Evolutionary conservation across 1,284 basidiomycete species (phyloP), one percentile per base, ranked within the genome.

Genomic region (Mycena citricolor): DNA sequence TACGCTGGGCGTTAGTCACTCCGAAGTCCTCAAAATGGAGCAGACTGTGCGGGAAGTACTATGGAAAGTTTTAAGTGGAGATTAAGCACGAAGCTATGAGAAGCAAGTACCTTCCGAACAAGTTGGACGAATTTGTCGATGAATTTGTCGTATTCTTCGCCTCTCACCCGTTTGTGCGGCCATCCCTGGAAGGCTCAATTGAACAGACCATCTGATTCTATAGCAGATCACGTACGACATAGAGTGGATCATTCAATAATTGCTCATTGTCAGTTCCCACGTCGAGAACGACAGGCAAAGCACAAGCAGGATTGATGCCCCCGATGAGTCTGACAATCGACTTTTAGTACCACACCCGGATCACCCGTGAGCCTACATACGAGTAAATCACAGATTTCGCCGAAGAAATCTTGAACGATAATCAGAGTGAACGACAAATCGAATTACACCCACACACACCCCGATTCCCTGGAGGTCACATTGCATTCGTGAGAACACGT

Each of bases 321-420:
- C 82, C 90, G 31, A 92, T 81, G 33, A 91, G 72, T 0, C 85
- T 86, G 46, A 2, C 22, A 33, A 32, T 12, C 12, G 43, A 22
- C 21, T 5, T 3, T 31, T n/a, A n/a, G n/a, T n/a, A n/a, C n/a
- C n/a, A n/a, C n/a, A n/a, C n/a, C n/a, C n/a, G n/a, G n/a, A n/a
- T n/a, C n/a, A n/a, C 22, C 17, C 2, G 5, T 3, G 5, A 26
- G 41, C 11, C 33, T 25, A 63, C 77, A 30, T 49, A 83, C 80
- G 86, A 86, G 62, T 94, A 93, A 17, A 94, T 81, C 5, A 78
- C 85, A 2, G 87, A 76, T 69, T 95, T 95, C n/a, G 90, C 90
- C 4, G 86, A 81, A 0, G 87, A 85, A 56, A 95, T 94, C 77
- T 89, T 34, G 32, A 20, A 19, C 20, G 17, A 60, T 29, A 55